Evolutionary conservation across 805 yeast species (phyloP).

Genomic region (Clavispora fructus): DNA sequence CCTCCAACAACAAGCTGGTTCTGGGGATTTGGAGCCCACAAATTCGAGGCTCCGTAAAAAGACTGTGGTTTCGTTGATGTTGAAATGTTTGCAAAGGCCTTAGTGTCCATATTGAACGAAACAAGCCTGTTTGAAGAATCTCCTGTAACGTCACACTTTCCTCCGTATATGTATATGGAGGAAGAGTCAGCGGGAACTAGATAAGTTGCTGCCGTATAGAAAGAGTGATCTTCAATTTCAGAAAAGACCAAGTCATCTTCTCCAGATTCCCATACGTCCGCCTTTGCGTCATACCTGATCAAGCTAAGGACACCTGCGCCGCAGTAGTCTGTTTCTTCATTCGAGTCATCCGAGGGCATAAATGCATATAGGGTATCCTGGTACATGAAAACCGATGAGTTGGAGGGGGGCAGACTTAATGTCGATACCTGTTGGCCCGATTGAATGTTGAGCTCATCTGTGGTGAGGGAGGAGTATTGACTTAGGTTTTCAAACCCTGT

Average conservation of each 20-base stretch:
- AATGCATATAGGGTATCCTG: conserved; percentile 27
- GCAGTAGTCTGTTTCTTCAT: conserved; percentile 15
- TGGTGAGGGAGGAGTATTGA: conserved; percentile 1
- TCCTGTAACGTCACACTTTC: conserved; percentile 24
- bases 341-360: conserved; percentile 3
- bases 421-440: conserved; percentile 18
- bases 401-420: conserved; percentile 28
- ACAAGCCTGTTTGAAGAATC: conserved; percentile 38
- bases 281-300: conserved; percentile 14
- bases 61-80: conserved; percentile 52
- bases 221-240: conserved; percentile 23
- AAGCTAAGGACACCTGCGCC: conserved; percentile 24
- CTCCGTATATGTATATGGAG: conserved; percentile 53
- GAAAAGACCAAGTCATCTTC: conserved; percentile 16
- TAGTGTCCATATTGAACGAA: conserved; percentile 34
- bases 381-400: conserved; percentile 27
- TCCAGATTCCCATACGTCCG: conserved; percentile 18
- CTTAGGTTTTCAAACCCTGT: conserved; percentile 20
- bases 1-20: conserved; percentile 64
- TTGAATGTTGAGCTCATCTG: conserved; percentile 13
- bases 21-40: conserved; percentile 41
- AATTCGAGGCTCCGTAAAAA: conserved; percentile 47
- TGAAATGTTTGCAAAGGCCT: conserved; percentile 32
- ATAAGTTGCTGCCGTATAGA: conserved; percentile 34
- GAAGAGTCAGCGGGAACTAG: conserved; percentile 34